Evolutionary conservation across 2,329 filamentous ascomycete species (phyloP).

Genomic region (Hypoxylon sp.): DNA sequence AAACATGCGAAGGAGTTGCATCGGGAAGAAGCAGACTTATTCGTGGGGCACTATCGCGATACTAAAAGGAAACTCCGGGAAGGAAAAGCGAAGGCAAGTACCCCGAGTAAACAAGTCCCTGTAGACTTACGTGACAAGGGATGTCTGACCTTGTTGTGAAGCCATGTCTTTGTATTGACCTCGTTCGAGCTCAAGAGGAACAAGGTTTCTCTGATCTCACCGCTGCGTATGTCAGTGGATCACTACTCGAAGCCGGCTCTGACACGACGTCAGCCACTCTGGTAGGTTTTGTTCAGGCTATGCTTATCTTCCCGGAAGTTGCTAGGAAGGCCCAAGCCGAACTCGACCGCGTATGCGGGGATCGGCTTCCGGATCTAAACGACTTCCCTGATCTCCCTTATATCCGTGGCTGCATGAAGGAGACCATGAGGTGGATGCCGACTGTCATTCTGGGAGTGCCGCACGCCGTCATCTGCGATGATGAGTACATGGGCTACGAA

Average conservation of each 20-base stretch:
- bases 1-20: conserved; percentile 61
- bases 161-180: conserved; percentile 52
- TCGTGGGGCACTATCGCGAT: conserved; percentile 59
- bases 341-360: conserved; percentile 62
- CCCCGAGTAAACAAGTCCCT: conserved; percentile 1
- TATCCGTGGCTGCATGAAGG: conserved; percentile 63
- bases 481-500: conserved; percentile 58
- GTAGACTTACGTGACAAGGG: neutral
- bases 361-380: conserved; percentile 60
- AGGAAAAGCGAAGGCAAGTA: conserved; percentile 48
- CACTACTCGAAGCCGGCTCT: conserved; percentile 54
- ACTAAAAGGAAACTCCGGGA: conserved; percentile 56
- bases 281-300: conserved; percentile 59
- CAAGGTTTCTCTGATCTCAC: conserved; percentile 54
- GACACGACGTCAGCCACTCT: conserved; percentile 59
- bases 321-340: conserved; percentile 47
- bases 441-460: conserved; percentile 57
- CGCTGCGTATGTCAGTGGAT: conserved; percentile 53
- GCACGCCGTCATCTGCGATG: conserved; percentile 57
- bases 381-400: conserved; percentile 64
- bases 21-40: conserved; percentile 59
- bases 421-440: conserved; percentile 64
- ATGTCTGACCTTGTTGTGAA: conserved; percentile 31
- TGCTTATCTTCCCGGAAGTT: conserved; percentile 59
- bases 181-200: conserved; percentile 54